Evolutionary conservation across 495 filamentous ascomycete genomes (phyloP), one percentile per base, ranked within the genome.

Genomic region (Penicillium verhagenii): DNA sequence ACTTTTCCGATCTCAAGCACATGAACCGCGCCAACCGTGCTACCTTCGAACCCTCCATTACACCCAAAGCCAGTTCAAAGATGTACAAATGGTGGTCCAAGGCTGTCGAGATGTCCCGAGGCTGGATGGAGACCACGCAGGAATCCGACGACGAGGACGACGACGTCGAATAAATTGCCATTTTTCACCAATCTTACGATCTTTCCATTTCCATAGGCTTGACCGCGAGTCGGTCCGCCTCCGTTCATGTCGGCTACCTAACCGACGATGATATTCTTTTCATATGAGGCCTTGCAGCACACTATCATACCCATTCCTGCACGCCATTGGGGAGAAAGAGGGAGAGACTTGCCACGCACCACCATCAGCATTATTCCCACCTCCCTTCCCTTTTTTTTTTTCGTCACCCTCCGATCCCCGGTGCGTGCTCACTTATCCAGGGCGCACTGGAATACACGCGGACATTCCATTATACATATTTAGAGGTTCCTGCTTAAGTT

Each of bases 61-160:
- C 80, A 21, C 60, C 69, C 39, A 79, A 82, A 50, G 74, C 85
- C 65, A 86, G 86, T 38, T 70, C 67, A 13, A 77, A 76, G 65
- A 83, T 92, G 85, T 95, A 92, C 60, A 80, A 76, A 50, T 84
- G 84, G 61, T 97, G 92, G 92, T 79, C 83, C 52, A 85, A 89
- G 62, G 92, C 92, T 2, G 92, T 97, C 11, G 83, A 94, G 67
- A 96, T 95, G 88, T 89, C 89, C 58, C 83, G 82, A 56, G 92
- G 92, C 39, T 96, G 92, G 92, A 73, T 88, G 55, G 74, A 81
- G 46, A 71, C 72, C 21, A 48, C 60, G 24, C 54, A 55, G 4
- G 72, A 77, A 20, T 19, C 18, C 16, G 75, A 78, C 23, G 70
- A 79, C 24, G 68, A 67, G 9, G 59, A 58, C 29, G 75, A 79